Conservation (phyloP, 1,284 basidiomycete genomes). For the Gomphus bonarii region DNA sequence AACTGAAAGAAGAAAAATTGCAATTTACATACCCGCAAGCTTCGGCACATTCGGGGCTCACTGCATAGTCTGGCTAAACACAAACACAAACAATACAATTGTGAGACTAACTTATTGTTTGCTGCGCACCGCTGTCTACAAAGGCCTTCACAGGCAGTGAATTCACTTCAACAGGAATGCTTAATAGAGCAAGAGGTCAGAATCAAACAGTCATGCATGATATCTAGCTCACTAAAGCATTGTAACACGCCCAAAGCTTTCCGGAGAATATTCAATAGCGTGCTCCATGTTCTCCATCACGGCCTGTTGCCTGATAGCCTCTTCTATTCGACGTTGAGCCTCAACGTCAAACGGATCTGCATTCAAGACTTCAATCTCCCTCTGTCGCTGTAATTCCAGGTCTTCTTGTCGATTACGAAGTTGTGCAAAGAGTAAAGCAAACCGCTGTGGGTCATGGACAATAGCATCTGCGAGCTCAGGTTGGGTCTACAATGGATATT, state of each 20-base stretch:
- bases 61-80: slow-evolving; percentile 29
- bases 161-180: slow-evolving; percentile 86
- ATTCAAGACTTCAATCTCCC: slow-evolving; percentile 62
- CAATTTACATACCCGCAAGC: slow-evolving; percentile 62
- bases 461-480: slow-evolving; percentile 75
- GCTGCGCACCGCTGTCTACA: slow-evolving; percentile 95
- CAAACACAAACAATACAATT: slow-evolving; percentile 3
- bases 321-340: slow-evolving; percentile 89
- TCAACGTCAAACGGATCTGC: slow-evolving; percentile 87
- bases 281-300: slow-evolving; percentile 89
- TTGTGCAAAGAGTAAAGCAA: slow-evolving; percentile 63
- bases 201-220: slow-evolving; percentile 2
- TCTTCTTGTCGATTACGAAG: slow-evolving; percentile 47
- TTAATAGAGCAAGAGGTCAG: slow-evolving; percentile 20
- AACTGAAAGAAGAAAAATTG: neutral
- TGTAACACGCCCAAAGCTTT: slow-evolving; percentile 87
- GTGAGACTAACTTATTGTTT: slow-evolving; percentile 76
- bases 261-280: slow-evolving; percentile 87
- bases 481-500: slow-evolving; percentile 41
- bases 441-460: slow-evolving; percentile 54
- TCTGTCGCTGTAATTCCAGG: slow-evolving; percentile 44
- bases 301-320: slow-evolving; percentile 83
- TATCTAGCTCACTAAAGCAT: slow-evolving; percentile 80
- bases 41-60: slow-evolving; percentile 93
- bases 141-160: slow-evolving; percentile 88